phyloP scores from a whole-genome alignment of 768 basidiomycete genomes.

The Lactarius quietus region DNA sequence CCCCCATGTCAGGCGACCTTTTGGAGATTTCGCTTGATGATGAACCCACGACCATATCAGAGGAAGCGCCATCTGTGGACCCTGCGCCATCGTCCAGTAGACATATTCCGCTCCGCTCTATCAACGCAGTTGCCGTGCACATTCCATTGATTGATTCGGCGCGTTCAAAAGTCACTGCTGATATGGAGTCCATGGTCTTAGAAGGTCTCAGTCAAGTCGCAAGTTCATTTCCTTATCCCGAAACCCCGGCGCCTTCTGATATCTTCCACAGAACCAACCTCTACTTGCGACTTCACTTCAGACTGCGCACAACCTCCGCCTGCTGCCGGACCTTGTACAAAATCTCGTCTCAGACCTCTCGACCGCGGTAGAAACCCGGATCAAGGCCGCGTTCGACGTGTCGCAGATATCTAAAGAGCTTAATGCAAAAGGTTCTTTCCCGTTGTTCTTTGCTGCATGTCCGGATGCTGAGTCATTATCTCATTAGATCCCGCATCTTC shows the following conservation, averaged over 20 bases:
- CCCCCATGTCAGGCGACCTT: slow-evolving; percentile 17
- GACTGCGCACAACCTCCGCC: slow-evolving; percentile 89
- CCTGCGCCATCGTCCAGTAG: not conserved
- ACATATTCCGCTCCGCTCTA: slow-evolving; percentile 55
- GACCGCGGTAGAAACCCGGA: slow-evolving; percentile 77
- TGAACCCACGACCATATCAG: not conserved
- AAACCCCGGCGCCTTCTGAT: slow-evolving; percentile 7
- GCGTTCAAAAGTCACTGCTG: slow-evolving; percentile 62
- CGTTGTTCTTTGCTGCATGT: not conserved
- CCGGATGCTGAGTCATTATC: slow-evolving; percentile 26
- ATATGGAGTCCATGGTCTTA: slow-evolving; percentile 92
- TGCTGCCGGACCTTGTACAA: slow-evolving; percentile 79
- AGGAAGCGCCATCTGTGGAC: not conserved
- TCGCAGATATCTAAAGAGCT: slow-evolving; percentile 83
- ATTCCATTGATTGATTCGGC: slow-evolving; percentile 70
- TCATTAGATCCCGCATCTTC: slow-evolving; percentile 29
- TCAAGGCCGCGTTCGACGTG: slow-evolving; percentile 82
- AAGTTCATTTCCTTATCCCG: slow-evolving; percentile 30
- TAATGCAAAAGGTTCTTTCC: slow-evolving; percentile 60
- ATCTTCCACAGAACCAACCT: slow-evolving; percentile 70
- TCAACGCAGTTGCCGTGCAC: slow-evolving; percentile 67
- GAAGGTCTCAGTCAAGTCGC: slow-evolving; percentile 76
- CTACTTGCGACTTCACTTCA: slow-evolving; percentile 91
- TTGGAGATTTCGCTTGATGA: slow-evolving; percentile 17
- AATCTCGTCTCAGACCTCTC: slow-evolving; percentile 75